These are phyloP conservation scores for Pseudisothecium myosuroides DNA, from an alignment of 225 moss, liverwort and hornwort genomes.

Conservation along the genomic window DNA sequence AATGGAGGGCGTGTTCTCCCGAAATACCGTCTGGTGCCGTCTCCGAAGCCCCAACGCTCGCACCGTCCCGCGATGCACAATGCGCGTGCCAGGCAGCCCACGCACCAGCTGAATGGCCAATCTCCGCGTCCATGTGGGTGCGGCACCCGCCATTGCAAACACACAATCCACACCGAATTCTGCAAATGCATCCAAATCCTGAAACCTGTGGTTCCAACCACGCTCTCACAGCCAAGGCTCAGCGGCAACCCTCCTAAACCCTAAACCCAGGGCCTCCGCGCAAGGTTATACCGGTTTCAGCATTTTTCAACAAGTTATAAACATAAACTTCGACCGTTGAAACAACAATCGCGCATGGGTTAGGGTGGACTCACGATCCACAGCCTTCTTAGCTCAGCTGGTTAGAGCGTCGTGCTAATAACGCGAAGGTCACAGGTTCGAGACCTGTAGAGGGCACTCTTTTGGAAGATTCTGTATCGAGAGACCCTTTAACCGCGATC, in stretches of 20 bases:
- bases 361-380: accelerated
- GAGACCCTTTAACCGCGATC: neutral
- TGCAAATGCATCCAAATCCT: neutral
- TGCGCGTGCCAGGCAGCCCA: conserved; percentile 75
- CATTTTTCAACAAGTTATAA: accelerated
- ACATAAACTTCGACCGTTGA: accelerated
- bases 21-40: conserved; percentile 72
- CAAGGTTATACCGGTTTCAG: too few species aligned
- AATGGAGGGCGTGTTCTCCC: conserved; percentile 76
- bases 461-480: accelerated
- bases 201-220: neutral
- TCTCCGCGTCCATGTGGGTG: conserved; percentile 61
- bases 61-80: conserved; percentile 88
- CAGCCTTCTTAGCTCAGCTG: conserved; percentile 30
- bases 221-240: too few species aligned
- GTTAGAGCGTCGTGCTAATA: conserved; percentile 35
- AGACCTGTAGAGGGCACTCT: conserved; percentile 21
- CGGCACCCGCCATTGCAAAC: conserved; percentile 27
- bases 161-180: neutral
- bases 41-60: conserved; percentile 70
- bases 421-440: conserved; percentile 42
- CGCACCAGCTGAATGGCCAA: conserved; percentile 73
- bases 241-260: neutral
- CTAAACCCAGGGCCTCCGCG: neutral
- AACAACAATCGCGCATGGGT: accelerated